Conservation (phyloP, 805 yeast genomes). For the Saturnispora bothae region DNA sequence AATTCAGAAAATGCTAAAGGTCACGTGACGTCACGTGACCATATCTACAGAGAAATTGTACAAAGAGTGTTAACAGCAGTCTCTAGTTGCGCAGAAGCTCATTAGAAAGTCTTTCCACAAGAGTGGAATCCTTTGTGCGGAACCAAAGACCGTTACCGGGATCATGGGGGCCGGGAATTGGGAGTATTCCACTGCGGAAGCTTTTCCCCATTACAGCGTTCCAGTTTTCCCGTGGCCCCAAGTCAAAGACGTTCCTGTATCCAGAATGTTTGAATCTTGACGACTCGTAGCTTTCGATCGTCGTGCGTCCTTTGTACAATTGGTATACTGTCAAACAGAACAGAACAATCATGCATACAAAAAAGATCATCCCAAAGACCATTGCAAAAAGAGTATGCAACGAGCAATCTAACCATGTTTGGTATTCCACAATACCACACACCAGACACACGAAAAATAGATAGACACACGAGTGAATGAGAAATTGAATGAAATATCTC, state of each 20-base stretch:
- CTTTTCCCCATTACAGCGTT: slow-evolving; percentile 58
- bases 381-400: slow-evolving; percentile 52
- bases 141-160: slow-evolving; percentile 41
- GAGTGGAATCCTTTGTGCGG: slow-evolving; percentile 28
- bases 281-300: slow-evolving; percentile 63
- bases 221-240: slow-evolving; percentile 62
- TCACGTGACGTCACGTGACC: too few species aligned
- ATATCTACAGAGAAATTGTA: too few species aligned
- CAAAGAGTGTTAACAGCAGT: too few species aligned
- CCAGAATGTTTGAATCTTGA: slow-evolving; percentile 36
- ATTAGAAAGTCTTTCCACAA: slow-evolving; percentile 5
- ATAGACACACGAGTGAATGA: slow-evolving; percentile 43
- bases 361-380: slow-evolving; percentile 41
- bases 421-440: slow-evolving; percentile 37
- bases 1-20: too few species aligned
- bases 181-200: slow-evolving; percentile 64
- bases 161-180: slow-evolving; percentile 24
- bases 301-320: slow-evolving; percentile 57
- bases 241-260: slow-evolving; percentile 52
- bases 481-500: slow-evolving; percentile 67
- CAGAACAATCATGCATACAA: slow-evolving; percentile 49
- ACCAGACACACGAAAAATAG: slow-evolving; percentile 32
- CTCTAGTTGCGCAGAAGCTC: slow-evolving; percentile 3
- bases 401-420: slow-evolving; percentile 29
- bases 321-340: slow-evolving; percentile 48